Percentiles rank a stretch among this genome's conserved stretches.
Conservation (phyloP, 768 basidiomycete species). For the Collybia nuda region DNA sequence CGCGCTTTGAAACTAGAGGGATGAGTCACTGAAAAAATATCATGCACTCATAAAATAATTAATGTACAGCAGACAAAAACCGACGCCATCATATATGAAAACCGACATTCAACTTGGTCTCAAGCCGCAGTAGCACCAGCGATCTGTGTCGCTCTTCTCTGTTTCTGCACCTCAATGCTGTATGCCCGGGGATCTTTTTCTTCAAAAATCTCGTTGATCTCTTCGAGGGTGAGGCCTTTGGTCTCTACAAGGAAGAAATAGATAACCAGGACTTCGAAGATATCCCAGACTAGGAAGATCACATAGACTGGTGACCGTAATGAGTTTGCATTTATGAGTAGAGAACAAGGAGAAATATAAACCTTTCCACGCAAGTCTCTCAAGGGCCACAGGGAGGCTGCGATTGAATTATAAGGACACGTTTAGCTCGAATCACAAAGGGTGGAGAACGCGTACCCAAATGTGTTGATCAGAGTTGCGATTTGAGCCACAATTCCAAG, state of each 20-base stretch:
- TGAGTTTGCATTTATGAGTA: constrained; percentile 6
- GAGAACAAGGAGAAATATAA: constrained; percentile 5
- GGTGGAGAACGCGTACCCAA: constrained; percentile 31
- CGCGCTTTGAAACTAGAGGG: no score
- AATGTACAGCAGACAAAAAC: no score
- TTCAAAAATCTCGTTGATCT: constrained; percentile 47
- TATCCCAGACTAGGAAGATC: constrained; percentile 49
- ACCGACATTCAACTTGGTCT: background rate
- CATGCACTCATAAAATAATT: no score
- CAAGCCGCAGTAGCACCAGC: background rate
- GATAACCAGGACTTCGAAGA: constrained; percentile 44
- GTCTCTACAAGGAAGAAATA: constrained; percentile 54
- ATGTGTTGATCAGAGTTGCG: constrained; percentile 48
- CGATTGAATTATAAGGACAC: background rate
- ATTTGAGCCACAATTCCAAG: constrained; percentile 43
- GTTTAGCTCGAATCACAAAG: background rate
- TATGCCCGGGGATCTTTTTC: constrained; percentile 41
- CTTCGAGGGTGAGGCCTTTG: constrained; percentile 48
- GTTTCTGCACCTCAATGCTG: constrained; percentile 19
- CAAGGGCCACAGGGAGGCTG: constrained; percentile 47
- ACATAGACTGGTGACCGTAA: constrained; percentile 37
- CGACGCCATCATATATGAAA: background rate
- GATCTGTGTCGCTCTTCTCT: constrained; percentile 1
- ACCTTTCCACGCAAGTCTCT: constrained; percentile 49
- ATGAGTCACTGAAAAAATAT: no score